These are phyloP conservation scores for Penicillium sumatraense DNA, from an alignment of 2,329 filamentous ascomycete genomes.

Conservation along the genomic window DNA sequence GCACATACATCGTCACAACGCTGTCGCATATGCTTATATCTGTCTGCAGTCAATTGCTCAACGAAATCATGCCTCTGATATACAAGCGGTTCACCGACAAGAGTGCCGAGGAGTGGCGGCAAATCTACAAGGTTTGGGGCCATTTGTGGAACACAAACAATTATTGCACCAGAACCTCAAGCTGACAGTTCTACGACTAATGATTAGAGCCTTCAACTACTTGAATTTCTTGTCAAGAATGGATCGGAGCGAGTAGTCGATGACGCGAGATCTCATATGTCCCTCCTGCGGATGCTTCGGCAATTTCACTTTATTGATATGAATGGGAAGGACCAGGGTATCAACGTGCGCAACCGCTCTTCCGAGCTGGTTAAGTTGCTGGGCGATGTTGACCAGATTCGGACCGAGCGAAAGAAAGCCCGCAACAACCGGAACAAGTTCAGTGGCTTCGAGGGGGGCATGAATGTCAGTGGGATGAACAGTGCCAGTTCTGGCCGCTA, in stretches of 20 bases:
- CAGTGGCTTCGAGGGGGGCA: constrained; percentile 86
- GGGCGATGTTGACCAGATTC: constrained; percentile 66
- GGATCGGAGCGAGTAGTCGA: constrained; percentile 97
- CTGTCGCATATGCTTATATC: constrained; percentile 19
- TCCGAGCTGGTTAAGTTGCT: constrained; percentile 96
- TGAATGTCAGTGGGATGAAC: constrained; percentile 61
- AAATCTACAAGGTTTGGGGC: constrained; percentile 86
- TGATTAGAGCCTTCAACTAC: constrained; percentile 79
- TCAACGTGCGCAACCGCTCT: constrained; percentile 95
- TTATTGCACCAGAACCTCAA: neutral
- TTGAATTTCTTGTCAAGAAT: constrained; percentile 97
- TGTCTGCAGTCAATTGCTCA: constrained; percentile 79
- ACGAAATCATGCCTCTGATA: constrained; percentile 99
- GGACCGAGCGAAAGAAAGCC: constrained; percentile 80
- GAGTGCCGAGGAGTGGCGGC: constrained; percentile 95
- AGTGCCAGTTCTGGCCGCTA: constrained; percentile 65
- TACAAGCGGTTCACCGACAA: constrained; percentile 99
- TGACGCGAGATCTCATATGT: constrained; percentile 92
- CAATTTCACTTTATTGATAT: constrained; percentile 97
- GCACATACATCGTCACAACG: neutral
- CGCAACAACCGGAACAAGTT: constrained; percentile 91
- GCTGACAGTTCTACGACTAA: constrained; percentile 5
- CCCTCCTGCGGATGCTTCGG: constrained; percentile 94
- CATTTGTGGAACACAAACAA: neutral
- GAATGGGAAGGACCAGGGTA: constrained; percentile 97